Evolutionary conservation across 2,329 filamentous ascomycete genomes (phyloP).

Genomic region (Basipetospora chlamydospora): DNA sequence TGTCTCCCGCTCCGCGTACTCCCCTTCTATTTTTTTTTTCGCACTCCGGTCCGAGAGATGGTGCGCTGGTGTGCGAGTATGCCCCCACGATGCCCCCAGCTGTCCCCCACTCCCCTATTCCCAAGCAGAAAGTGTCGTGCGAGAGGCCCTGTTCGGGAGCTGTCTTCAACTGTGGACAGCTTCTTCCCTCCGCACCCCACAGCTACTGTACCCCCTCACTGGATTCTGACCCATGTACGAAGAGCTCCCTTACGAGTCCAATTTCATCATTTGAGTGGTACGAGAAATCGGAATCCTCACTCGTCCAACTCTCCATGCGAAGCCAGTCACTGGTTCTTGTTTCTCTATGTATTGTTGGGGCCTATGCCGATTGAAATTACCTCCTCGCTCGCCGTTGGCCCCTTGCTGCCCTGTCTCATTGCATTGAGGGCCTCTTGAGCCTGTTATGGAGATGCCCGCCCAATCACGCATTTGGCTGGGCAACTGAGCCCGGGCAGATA

Average conservation of each 20-base stretch:
- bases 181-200: no score
- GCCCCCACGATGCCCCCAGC: not conserved
- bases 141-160: not conserved
- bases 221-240: no score
- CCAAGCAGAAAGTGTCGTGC: not conserved
- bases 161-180: no score
- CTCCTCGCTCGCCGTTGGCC: not conserved
- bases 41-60: not conserved
- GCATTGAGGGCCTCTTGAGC: not conserved
- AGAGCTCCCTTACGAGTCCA: no score
- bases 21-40: no score
- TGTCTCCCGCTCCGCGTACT: not conserved
- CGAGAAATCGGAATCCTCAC: no score
- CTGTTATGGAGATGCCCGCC: not conserved
- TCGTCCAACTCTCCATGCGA: no score
- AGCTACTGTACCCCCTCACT: no score
- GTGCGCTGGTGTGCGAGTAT: not conserved
- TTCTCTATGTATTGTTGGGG: no score
- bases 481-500: not conserved
- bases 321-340: no score
- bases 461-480: not conserved
- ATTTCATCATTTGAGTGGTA: no score
- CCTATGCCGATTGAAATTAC: not conserved
- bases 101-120: not conserved
- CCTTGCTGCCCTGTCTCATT: not conserved